Conservation (phyloP, 345 rosid species). For the Capsella bursapastoris region DNA sequence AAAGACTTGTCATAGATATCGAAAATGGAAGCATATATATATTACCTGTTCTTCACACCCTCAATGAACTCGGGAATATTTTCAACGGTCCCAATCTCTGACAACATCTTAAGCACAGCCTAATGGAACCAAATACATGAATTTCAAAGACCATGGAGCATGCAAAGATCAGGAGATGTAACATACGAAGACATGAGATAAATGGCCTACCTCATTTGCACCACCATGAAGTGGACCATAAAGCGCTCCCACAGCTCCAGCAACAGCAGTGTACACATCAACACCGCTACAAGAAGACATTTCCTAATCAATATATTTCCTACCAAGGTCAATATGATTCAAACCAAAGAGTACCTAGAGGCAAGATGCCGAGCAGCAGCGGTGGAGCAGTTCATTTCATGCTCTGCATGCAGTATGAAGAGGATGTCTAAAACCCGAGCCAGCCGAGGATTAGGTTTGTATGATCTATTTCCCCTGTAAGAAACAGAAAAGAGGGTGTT, state of each 20-base stretch:
- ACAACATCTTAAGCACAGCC: constrained; percentile 99
- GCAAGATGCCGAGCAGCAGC: constrained; percentile 98
- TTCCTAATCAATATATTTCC: not conserved
- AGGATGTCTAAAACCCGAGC: constrained; percentile 92
- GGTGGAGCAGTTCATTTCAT: constrained; percentile 98
- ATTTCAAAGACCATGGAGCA: constrained; percentile 19
- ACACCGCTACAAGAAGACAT: constrained; percentile 68
- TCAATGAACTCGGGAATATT: constrained; percentile 93
- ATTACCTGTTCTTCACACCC: constrained; percentile 92
- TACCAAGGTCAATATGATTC: constrained; percentile 11
- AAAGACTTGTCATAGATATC: not conserved
- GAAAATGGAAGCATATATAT: not conserved
- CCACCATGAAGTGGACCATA: constrained; percentile 99
- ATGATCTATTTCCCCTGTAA: constrained; percentile 82
- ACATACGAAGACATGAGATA: constrained; percentile 7
- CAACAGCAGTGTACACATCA: constrained; percentile 87
- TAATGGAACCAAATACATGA: constrained; percentile 42
- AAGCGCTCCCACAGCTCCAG: constrained; percentile 96
- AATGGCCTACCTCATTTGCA: constrained; percentile 77
- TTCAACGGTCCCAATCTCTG: constrained; percentile 85
- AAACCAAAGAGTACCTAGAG: constrained; percentile 62
- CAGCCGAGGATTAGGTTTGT: constrained; percentile 87
- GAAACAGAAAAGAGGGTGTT: constrained; percentile 1
- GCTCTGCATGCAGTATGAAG: constrained; percentile 96
- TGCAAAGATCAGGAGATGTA: constrained; percentile 13